A percentile compares a stretch with the other conserved stretches of the same genome.
Conservation (phyloP, 441 rosid genomes). For the Capsella rubella region DNA sequence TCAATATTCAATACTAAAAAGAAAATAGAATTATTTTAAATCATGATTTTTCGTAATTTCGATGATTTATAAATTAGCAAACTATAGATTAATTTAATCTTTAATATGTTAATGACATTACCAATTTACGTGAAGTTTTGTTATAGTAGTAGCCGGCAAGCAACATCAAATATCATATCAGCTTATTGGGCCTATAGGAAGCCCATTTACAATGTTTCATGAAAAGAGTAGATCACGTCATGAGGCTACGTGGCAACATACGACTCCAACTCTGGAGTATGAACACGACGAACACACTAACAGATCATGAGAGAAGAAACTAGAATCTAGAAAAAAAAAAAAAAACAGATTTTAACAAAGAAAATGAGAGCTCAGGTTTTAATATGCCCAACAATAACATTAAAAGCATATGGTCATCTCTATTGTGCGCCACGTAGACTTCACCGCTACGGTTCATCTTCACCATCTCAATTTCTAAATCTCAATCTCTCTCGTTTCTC, state of each 20-base stretch:
- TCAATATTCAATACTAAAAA: background rate
- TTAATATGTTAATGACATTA: too few relatives aligned
- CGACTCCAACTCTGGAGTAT: background rate
- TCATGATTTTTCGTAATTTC: background rate
- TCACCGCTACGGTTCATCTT: conserved; percentile 34
- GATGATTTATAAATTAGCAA: background rate
- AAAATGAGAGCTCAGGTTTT: conserved; percentile 34
- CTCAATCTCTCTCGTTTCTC: conserved; percentile 17
- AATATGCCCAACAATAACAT: conserved; percentile 29
- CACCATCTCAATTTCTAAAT: conserved; percentile 32
- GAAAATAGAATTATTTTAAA: too few relatives aligned
- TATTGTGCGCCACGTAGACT: conserved; percentile 48
- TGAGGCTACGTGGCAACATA: conserved; percentile 14
- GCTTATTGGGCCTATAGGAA: background rate
- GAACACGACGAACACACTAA: conserved; percentile 13
- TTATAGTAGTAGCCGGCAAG: background rate
- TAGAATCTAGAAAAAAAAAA: background rate
- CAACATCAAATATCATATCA: background rate
- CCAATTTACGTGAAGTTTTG: background rate
- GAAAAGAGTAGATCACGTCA: background rate
- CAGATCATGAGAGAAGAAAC: conserved; percentile 28
- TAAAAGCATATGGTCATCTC: conserved; percentile 51
- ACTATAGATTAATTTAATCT: too few relatives aligned
- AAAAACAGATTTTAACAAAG: background rate
- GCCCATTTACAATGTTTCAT: background rate